Conservation (phyloP, 2,329 filamentous ascomycete genomes). For the Intubia oerlemansii region DNA sequence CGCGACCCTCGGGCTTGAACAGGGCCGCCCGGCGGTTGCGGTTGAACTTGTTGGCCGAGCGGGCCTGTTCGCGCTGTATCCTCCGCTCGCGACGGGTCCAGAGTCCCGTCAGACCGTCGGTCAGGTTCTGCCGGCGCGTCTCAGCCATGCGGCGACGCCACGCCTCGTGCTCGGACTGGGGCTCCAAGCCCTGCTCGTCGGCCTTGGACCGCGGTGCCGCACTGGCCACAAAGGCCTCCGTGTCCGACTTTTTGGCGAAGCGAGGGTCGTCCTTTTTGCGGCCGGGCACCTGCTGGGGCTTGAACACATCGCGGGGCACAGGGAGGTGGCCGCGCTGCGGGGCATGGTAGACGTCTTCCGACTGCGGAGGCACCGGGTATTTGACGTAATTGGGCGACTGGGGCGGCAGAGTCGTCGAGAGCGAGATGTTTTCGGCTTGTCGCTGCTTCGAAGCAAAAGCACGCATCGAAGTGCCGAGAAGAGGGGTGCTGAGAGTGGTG, state of each 20-base stretch:
- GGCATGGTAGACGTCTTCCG: constrained; percentile 24
- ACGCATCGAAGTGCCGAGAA: too few relatives aligned
- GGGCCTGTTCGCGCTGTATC: constrained; percentile 3
- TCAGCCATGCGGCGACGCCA: constrained; percentile 61
- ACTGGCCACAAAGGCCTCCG: constrained; percentile 34
- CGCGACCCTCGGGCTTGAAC: constrained; percentile 45
- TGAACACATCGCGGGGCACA: constrained; percentile 63
- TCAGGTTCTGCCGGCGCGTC: constrained; percentile 48
- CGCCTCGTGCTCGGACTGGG: constrained; percentile 18
- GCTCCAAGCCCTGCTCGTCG: constrained; percentile 14
- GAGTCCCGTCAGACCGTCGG: constrained; percentile 47
- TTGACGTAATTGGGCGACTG: constrained; percentile 79
- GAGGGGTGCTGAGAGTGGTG: too few relatives aligned
- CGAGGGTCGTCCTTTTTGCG: neutral
- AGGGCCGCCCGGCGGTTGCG: constrained; percentile 25
- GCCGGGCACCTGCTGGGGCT: constrained; percentile 10
- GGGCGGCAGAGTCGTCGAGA: constrained; percentile 32
- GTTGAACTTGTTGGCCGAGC: constrained; percentile 21
- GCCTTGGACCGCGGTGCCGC: constrained; percentile 33
- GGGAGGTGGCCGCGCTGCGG: constrained; percentile 61
- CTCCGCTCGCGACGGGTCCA: constrained; percentile 27
- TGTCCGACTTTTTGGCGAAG: constrained; percentile 30
- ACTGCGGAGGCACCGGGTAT: constrained; percentile 57
- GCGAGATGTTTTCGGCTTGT: constrained; percentile 7
- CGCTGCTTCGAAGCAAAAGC: constrained; percentile 1